These are phyloP conservation scores for Diutina sp. DNA, from an alignment of 1,139 yeast species.

Conservation along the genomic window DNA sequence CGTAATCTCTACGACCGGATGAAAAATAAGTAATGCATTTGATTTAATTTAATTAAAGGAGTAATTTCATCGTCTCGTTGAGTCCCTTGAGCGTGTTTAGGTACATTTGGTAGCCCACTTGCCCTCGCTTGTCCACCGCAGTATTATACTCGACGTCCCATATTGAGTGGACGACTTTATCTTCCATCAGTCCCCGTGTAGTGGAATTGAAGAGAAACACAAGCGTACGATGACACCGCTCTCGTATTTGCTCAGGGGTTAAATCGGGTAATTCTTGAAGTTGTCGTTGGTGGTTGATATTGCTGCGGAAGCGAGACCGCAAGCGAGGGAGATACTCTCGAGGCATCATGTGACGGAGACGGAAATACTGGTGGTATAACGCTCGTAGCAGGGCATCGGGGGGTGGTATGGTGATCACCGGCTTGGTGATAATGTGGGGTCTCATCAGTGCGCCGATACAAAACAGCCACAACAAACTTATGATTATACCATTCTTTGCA, in stretches of 20 bases:
- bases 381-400: not conserved
- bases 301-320: not conserved
- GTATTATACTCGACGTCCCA: not conserved
- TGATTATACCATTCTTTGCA: too few species aligned
- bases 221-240: not conserved
- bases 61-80: not conserved
- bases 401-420: not conserved
- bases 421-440: not conserved
- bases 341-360: not conserved
- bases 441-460: not conserved
- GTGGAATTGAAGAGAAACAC: slow-evolving; percentile 1
- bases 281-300: not conserved
- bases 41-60: not conserved
- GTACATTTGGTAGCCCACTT: not conserved
- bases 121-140: not conserved
- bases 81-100: not conserved
- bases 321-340: not conserved
- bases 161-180: not conserved
- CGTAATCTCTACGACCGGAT: slow-evolving; percentile 23
- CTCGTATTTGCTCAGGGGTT: not conserved
- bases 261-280: not conserved
- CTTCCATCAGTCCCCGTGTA: not conserved
- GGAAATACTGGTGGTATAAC: not conserved
- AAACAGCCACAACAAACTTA: too few species aligned
- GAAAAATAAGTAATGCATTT: slow-evolving; percentile 1